Evolutionary conservation across 169 alveolate species (phyloP).

Genomic region (Perkinsus chesapeaki): DNA sequence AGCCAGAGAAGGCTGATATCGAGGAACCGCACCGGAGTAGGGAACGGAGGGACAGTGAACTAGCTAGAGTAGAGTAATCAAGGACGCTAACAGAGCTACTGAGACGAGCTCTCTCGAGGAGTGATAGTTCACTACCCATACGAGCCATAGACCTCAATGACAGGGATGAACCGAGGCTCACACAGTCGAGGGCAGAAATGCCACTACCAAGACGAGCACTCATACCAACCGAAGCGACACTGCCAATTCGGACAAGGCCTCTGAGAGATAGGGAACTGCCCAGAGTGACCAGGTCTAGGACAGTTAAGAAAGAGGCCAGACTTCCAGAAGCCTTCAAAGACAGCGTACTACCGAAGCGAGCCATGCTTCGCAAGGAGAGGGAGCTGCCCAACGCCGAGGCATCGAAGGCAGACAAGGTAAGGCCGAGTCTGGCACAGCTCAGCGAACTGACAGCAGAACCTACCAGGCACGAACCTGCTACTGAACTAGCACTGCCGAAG

Average conservation of each 20-base stretch:
- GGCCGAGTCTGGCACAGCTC: background rate
- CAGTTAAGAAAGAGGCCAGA: background rate
- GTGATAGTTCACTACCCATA: background rate
- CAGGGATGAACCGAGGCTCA: background rate
- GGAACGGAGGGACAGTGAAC: background rate
- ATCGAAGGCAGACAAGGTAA: background rate
- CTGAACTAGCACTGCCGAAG: background rate
- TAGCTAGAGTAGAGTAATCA: background rate
- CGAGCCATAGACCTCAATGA: background rate
- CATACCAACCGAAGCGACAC: background rate
- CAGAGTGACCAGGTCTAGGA: background rate
- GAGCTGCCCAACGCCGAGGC: background rate
- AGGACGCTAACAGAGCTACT: background rate
- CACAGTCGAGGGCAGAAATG: background rate
- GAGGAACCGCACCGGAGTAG: background rate
- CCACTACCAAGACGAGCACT: background rate
- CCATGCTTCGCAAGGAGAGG: background rate
- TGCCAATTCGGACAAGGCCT: background rate
- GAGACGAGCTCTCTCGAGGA: too few relatives aligned
- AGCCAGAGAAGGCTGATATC: background rate
- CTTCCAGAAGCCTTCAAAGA: background rate
- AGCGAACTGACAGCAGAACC: background rate
- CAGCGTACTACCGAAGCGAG: background rate
- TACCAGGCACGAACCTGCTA: background rate
- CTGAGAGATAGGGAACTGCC: background rate